Base-by-base conservation (phyloP, 805 yeast species). In the Barnettozyma sp. region DNA sequence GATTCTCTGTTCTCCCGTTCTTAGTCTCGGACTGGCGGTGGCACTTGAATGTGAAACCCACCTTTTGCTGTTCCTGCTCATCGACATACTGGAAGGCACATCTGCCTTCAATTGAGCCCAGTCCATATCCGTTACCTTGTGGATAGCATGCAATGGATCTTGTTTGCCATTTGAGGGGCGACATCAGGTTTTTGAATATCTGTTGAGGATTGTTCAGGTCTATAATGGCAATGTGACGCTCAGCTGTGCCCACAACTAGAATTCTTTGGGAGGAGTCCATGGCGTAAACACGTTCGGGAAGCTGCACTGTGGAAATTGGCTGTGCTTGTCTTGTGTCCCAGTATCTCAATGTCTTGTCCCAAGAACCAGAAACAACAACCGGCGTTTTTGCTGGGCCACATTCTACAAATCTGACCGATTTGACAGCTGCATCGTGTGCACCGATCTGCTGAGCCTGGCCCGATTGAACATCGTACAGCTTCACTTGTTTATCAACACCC, bases 51-150 rank as follows among this genome's bases (percentile, higher is more conserved):
- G 96, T 80, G 58, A 90, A 92, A 3, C 92, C 92, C 23, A 58
- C 57, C 47, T 75, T 71, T 38, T 70, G 68, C 52, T 82, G 94
- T 49, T 82, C 86, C 35, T 68, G 69, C 17, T 85, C 95, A 50
- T 84, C 94, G 36, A 90, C 76, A 56, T 88, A 92, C 56, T 86
- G 95, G 49, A 92, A 78, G 11, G 95, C 94, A 62, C 97, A 86
- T 46, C 98, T 72, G 22, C 97, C 97, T 62, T 92, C 98, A 31
- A 90, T 76, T 6, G 95, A 81, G 5, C 95, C 97, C 33, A 92
- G 62, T 1, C 95, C 96, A 60, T 72, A 92, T 8, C 97, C 97
- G 51, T 83, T 80, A 10, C 95, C 97, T 44, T 76, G 79, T n/a
- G 88, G 88, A 58, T 79, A 85, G 56, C 97, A 90, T 11, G 82